Base-by-base conservation (phyloP, 805 yeast genomes). In the Metschnikowia vanudenii region DNA sequence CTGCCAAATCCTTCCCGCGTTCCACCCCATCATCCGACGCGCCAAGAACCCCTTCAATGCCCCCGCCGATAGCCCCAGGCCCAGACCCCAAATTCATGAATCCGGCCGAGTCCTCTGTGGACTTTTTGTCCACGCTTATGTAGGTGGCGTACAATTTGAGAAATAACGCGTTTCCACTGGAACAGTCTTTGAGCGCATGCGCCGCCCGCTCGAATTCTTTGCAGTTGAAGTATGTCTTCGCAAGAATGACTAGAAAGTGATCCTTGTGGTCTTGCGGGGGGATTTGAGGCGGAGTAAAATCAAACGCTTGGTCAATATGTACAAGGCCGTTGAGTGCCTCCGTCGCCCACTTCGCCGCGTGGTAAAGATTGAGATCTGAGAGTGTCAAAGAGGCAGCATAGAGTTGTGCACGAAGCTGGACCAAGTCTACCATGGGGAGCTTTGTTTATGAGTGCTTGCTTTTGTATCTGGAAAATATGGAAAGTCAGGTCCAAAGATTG, bases 171-270 rank as follows among this genome's bases (percentile, higher is more conserved):
- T 75, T 73, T 0, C 82, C 71, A 41, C 81, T 72, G 17, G 56
- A 61, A 41, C 84, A 79, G 13, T 73, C 72, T 45, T 72, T 73
- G 47, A 94, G 67, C 12, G 74, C 74, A 54, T 73, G 70, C 4
- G 85, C 80, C 46, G 91, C 86, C 22, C 98, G 68, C 47, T 84
- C 92, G 60, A 84, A 92, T 64, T 94, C 98, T 56, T 85, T 83
- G 58, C 88, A 81, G 57, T 81, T 85, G 70, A 92, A 88, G 59
- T 86, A 83, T 0, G 86, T 63, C 44, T 81, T 79, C 1, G 92
- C 97, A 22, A 88, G 68, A 13, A 79, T 53, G 22, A 85, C 66
- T 48, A 68, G 66, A 47, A 78, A 75, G 38, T 62, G 65, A 46
- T 72, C 76, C n/a, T 49, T 35, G 40, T 63, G 57, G 46, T 81